Conservation (phyloP, 2,329 filamentous ascomycete genomes). For the Colletotrichum shisoi region DNA sequence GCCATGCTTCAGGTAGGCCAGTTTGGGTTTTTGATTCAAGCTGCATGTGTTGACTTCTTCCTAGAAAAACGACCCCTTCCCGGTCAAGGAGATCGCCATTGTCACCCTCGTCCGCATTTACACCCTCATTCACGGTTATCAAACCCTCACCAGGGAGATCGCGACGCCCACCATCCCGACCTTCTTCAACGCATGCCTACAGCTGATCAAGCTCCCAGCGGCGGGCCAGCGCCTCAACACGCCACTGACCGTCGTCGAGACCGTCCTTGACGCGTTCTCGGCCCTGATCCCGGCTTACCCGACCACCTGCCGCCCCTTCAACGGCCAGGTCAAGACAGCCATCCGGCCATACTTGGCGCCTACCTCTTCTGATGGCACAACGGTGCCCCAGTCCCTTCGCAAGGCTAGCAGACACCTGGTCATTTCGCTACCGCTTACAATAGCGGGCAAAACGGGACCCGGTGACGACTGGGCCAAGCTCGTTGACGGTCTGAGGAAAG, state of each 20-base stretch:
- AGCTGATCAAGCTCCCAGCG: slow-evolving; percentile 62
- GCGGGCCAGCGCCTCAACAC: slow-evolving; percentile 52
- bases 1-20: slow-evolving; percentile 72
- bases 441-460: slow-evolving; percentile 79
- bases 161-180: slow-evolving; percentile 80
- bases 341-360: slow-evolving; percentile 69
- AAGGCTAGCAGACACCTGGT: slow-evolving; percentile 69
- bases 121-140: slow-evolving; percentile 79
- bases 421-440: slow-evolving; percentile 79
- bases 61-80: slow-evolving; percentile 78
- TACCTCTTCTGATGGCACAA: slow-evolving; percentile 61
- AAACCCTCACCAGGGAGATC: slow-evolving; percentile 84
- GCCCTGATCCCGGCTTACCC: slow-evolving; percentile 81
- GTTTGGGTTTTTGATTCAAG: neutral
- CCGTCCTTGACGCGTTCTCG: slow-evolving; percentile 74
- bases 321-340: slow-evolving; percentile 70
- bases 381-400: slow-evolving; percentile 62
- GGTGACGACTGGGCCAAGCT: slow-evolving; percentile 80
- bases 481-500: slow-evolving; percentile 67
- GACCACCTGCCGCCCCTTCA: slow-evolving; percentile 80
- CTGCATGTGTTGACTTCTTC: slow-evolving; percentile 41
- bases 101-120: slow-evolving; percentile 85
- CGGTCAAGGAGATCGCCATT: slow-evolving; percentile 78
- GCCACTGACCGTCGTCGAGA: slow-evolving; percentile 65
- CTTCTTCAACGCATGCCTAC: slow-evolving; percentile 77